Evolutionary conservation across 1,284 basidiomycete genomes (phyloP).

Genomic region (Rhodotorula sp.): DNA sequence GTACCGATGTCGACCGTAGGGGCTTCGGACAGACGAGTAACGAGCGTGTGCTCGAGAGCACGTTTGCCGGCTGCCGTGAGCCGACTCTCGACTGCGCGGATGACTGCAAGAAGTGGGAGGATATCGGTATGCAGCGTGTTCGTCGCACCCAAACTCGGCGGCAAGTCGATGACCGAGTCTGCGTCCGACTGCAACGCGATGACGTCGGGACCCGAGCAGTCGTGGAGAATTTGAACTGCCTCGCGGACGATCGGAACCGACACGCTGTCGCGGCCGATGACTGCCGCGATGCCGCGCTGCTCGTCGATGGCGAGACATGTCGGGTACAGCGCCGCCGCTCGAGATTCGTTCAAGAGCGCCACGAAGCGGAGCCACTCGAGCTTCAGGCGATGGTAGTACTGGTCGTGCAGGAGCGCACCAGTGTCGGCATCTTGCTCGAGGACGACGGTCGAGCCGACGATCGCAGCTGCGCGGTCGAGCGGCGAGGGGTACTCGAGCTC

Average conservation of each 20-base stretch:
- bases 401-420: conserved; percentile 71
- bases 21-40: conserved; percentile 23
- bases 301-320: conserved; percentile 64
- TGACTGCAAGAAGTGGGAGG: conserved; percentile 40
- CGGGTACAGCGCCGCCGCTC: conserved; percentile 63
- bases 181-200: conserved; percentile 44
- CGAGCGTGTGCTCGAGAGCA: conserved; percentile 38
- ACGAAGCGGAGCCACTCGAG: conserved; percentile 91
- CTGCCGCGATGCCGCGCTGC: conserved; percentile 67
- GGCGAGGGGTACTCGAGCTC: conserved; percentile 63
- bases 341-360: conserved; percentile 79
- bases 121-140: conserved; percentile 40
- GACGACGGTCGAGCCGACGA: conserved; percentile 80
- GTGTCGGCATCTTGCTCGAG: conserved; percentile 72
- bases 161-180: conserved; percentile 28
- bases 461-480: conserved; percentile 71
- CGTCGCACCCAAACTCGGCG: conserved; percentile 43
- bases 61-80: conserved; percentile 3
- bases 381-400: conserved; percentile 78
- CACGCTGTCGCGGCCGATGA: conserved; percentile 67
- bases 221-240: conserved; percentile 14
- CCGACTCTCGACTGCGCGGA: conserved; percentile 13
- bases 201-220: conserved; percentile 30
- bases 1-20: conserved; percentile 34
- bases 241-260: conserved; percentile 55